phyloP scores from a whole-genome alignment of 1,284 basidiomycete species.

The Polyporus tsugae region DNA sequence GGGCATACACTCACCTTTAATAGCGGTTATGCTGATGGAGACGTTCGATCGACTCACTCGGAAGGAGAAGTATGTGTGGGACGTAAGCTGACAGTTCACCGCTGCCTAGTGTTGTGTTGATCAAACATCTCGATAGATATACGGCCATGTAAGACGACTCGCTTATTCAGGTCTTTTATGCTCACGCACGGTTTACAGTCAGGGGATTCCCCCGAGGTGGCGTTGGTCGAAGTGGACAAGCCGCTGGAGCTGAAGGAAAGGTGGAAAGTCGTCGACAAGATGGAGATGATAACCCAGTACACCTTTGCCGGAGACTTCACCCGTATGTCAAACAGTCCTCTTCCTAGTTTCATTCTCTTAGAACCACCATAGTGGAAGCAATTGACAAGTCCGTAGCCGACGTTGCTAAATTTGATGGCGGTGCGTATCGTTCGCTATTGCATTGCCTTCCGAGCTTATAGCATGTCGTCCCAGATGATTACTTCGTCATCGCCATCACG shows the following conservation, averaged over 20 bases:
- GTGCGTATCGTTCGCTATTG: conserved; percentile 41
- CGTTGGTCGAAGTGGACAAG: conserved; percentile 56
- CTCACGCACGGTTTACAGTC: conserved; percentile 51
- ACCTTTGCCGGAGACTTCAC: conserved; percentile 74
- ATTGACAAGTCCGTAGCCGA: conserved; percentile 67
- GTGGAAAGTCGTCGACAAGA: conserved; percentile 74
- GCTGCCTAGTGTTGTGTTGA: neutral
- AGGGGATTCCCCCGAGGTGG: conserved; percentile 66
- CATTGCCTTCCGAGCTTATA: neutral
- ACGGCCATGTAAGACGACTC: conserved; percentile 60
- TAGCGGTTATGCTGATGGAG: conserved; percentile 77
- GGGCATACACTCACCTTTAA: neutral
- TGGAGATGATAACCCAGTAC: conserved; percentile 72
- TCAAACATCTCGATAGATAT: conserved; percentile 52
- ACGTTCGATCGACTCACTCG: conserved; percentile 66
- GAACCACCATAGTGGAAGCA: conserved; percentile 58
- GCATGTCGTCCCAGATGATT: conserved; percentile 58
- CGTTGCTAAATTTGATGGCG: conserved; percentile 68
- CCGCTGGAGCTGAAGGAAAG: conserved; percentile 60
- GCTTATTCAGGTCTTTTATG: neutral
- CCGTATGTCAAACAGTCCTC: conserved; percentile 44
- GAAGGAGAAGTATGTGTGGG: conserved; percentile 77
- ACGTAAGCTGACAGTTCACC: conserved; percentile 52
- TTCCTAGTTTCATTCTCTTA: neutral
- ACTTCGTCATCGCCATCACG: conserved; percentile 74